Percentiles rank a stretch among this genome's conserved stretches.
Conservation (phyloP, 495 filamentous ascomycete genomes). For the Acidiella bohemica region DNA sequence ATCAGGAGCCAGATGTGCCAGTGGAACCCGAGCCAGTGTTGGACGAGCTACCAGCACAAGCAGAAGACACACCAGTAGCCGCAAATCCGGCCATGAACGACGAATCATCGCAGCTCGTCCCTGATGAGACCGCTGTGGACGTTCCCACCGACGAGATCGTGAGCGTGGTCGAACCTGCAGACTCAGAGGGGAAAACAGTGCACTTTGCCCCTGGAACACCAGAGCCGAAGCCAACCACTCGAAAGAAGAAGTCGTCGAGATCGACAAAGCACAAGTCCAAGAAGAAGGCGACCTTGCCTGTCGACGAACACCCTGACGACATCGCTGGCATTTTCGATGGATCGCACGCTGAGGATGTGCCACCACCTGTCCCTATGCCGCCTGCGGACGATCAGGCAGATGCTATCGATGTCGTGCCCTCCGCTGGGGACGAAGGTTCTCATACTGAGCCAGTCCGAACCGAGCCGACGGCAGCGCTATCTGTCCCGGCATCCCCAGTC, state of each 20-base stretch:
- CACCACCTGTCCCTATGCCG: neutral
- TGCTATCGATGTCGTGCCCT: neutral
- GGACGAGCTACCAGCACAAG: too few relatives aligned
- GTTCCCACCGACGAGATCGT: neutral
- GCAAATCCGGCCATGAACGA: too few relatives aligned
- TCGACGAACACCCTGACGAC: slow-evolving; percentile 6
- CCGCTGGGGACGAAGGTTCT: neutral
- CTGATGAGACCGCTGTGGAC: neutral
- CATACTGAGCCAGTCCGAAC: neutral
- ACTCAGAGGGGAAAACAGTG: slow-evolving; percentile 9
- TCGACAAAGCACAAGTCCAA: slow-evolving; percentile 11
- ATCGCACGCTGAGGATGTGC: neutral
- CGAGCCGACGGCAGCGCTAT: neutral
- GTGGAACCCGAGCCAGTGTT: too few relatives aligned
- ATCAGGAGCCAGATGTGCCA: too few relatives aligned
- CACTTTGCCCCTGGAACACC: slow-evolving; percentile 16
- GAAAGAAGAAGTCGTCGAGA: slow-evolving; percentile 16
- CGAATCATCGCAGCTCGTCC: too few relatives aligned
- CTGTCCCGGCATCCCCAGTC: too few relatives aligned
- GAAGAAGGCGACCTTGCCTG: slow-evolving; percentile 2
- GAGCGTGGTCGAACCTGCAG: too few relatives aligned
- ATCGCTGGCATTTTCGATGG: slow-evolving; percentile 1
- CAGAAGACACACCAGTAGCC: too few relatives aligned
- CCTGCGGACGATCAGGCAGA: neutral
- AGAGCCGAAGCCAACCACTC: slow-evolving; percentile 10